phyloP scores from a whole-genome alignment of 331 rosid genomes.

The Erythrophleum ivorense region DNA sequence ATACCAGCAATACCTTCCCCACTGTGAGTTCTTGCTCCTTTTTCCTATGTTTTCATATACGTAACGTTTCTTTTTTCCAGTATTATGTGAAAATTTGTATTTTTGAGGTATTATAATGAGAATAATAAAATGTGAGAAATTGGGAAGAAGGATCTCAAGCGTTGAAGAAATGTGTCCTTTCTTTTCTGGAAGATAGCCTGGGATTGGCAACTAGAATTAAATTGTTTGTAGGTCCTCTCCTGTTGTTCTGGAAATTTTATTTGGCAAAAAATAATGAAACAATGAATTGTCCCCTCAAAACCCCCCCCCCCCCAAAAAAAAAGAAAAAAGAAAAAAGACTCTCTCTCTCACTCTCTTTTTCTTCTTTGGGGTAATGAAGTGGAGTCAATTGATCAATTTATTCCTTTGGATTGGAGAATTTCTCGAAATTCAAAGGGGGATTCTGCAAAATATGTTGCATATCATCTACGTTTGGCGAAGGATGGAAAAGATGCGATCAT shows the following conservation, averaged over 20 bases:
- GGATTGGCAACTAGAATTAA: background rate
- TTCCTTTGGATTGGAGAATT: background rate
- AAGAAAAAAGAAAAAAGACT: background rate
- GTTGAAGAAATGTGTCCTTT: background rate
- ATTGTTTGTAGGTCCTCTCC: background rate
- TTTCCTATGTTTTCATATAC: background rate
- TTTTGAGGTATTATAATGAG: slow-evolving; percentile 2
- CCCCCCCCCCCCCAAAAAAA: background rate
- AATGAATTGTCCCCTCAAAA: background rate
- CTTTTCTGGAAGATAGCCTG: background rate
- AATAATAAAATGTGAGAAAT: background rate
- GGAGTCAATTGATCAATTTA: background rate
- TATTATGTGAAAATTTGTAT: background rate
- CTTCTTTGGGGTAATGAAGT: background rate
- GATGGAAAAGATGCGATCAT: slow-evolving; percentile 1
- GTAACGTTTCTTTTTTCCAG: background rate
- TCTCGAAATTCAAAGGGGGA: background rate
- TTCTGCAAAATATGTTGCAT: background rate
- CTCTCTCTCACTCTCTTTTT: background rate
- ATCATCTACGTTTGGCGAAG: background rate
- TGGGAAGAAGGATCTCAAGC: background rate
- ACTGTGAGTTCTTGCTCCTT: slow-evolving; percentile 58
- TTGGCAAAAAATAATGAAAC: background rate
- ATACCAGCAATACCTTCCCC: slow-evolving; percentile 99
- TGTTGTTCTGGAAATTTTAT: background rate